Evolutionary conservation across 305 asterid species (phyloP), one percentile per base, ranked within the genome.

Genomic region (Fraxinus albicans): DNA sequence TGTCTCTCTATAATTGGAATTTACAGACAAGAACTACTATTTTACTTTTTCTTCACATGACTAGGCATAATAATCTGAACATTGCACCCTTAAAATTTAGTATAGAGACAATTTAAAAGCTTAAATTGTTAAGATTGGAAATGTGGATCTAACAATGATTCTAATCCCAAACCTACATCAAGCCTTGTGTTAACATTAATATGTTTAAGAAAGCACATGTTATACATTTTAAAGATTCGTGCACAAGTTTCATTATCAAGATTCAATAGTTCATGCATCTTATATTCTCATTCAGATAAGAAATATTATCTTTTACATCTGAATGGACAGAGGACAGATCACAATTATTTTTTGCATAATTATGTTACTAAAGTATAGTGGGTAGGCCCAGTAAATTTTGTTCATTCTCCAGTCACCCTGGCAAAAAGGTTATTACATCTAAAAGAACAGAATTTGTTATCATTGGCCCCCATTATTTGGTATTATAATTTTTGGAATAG

Each of bases 331-430:
- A 65, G 73, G 73, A 65, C 6, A 17, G 17, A 25, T 21, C 12
- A 15, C 73, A 65, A 65, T 65, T 65, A 65, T 65, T 65, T 8
- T 65, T 25, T 63, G 33, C 72, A 65, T 25, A 12, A 27, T 67
- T 3, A 67, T 27, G 25, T n/a, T 17, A 53, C 8, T 3, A 2
- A 13, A 17, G 38, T 35, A 35, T 6, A 1, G n/a, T 47, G 72
- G 53, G 77, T 31, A 77, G 83, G 88, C 35, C 79, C 81, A 12
- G 53, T 12, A 55, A 80, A 25, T 27, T 74, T 44, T 79, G 67
- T 88, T 40, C 40, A 36, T n/a, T 31, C 82, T 67, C 58, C 27
- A 76, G 81, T 82, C 91, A 87, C 86, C 84, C 89, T 89, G 88
- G 88, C 83, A 73, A 77, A 70, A 76, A 55, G 83, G 2, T 55